Conservation (phyloP, 208 protist genomes). For the Acanthamoeba culbertsoni region DNA sequence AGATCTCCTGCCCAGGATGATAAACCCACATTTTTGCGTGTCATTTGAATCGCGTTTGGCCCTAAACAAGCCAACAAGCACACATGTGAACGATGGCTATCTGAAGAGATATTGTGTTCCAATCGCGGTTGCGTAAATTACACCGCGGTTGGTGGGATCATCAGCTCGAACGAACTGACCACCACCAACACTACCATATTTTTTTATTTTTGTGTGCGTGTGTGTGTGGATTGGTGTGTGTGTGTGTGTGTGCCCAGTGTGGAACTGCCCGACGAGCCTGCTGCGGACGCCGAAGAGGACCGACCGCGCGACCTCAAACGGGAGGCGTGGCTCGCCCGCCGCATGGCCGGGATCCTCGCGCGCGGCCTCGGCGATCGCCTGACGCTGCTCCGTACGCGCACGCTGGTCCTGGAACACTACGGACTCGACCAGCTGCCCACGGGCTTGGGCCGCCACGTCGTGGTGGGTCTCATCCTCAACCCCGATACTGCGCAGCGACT, state of each 20-base stretch:
- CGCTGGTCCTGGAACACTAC: conserved; percentile 23
- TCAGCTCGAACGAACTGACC: too few species aligned
- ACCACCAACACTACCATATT: neutral
- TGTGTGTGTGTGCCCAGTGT: neutral
- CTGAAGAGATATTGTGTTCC: too few species aligned
- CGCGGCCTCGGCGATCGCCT: neutral
- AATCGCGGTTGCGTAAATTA: too few species aligned
- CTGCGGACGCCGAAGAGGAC: neutral
- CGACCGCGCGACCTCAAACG: neutral
- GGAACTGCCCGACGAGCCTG: neutral
- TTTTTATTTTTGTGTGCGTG: neutral
- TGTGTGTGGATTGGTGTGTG: neutral
- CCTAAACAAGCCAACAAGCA: neutral
- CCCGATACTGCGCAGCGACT: neutral
- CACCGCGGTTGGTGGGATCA: too few species aligned
- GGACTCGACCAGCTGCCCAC: neutral
- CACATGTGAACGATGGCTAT: conserved; percentile 29
- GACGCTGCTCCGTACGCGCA: neutral
- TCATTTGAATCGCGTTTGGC: neutral
- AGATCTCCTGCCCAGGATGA: conserved; percentile 12
- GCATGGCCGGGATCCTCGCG: neutral
- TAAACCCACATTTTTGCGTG: conserved; percentile 11
- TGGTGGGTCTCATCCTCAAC: conserved; percentile 45
- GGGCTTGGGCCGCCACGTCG: neutral
- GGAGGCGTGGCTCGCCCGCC: neutral